Base-by-base conservation (phyloP, 2,329 filamentous ascomycete genomes). In the Fusarium nygamai region DNA sequence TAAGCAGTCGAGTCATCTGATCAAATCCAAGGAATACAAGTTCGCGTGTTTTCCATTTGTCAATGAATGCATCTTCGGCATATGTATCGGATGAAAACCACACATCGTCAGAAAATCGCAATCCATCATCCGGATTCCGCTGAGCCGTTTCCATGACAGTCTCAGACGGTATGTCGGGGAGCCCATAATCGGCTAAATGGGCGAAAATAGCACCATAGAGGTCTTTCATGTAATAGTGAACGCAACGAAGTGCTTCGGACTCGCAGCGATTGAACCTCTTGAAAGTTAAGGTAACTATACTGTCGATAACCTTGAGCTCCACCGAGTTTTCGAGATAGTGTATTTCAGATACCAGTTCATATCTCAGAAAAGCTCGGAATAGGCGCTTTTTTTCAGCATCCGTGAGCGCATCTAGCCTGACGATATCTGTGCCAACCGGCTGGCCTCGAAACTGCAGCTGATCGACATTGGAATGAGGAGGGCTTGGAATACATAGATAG, bases 111-210 rank as follows among this genome's bases (percentile, higher is more conserved):
- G 14, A 14, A 5, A 11, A 48, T 8, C 3, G 13, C 1, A 11
- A 12, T 22, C 27, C 13, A 7, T 3, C 9, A 8, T 22, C 44
- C 8, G 20, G 27, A 10, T 31, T 33, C 31, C 13, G 31, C 31
- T 33, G 31, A 33, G 12, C 31, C 31, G 31, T 33, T 33, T 33
- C 31, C 31, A 33, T 13, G 31, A 33, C 31, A 33, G 31, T 33
- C 31, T 33, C 31, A 33, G 31, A 33, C 12, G 17, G 17, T 20
- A 3, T 46, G 4, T 27, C 5, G 12, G 5, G 44, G 6, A 14
- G 24, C 3, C 0, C 1, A 48, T 27, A 8, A n/a, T 0, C 0
- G 27, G 4, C 14, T 6, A 6, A 0, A 22, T n/a, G 7, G 6
- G 46, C 27, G 4, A 48, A 17, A 11, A 48, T 3, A 22, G 2